Evolutionary conservation across 2,329 filamentous ascomycete genomes (phyloP).

Genomic region (Neocucurbitaria cava): DNA sequence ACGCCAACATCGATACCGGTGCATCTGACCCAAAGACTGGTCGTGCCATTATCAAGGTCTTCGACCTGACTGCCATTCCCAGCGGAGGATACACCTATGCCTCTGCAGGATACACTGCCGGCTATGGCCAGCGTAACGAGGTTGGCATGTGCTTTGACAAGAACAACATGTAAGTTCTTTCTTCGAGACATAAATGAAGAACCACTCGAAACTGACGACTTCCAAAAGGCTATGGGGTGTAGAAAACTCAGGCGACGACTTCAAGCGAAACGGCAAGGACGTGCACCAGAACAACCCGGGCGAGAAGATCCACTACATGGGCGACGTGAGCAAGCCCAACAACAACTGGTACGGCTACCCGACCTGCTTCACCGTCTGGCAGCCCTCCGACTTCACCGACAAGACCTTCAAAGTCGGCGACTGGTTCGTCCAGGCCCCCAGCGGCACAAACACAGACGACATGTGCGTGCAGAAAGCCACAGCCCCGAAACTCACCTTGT

Average conservation of each 20-base stretch:
- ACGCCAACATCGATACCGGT: constrained; percentile 65
- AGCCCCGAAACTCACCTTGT: constrained; percentile 60
- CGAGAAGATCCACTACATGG: constrained; percentile 76
- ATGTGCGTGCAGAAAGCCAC: constrained; percentile 50
- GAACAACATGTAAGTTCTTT: constrained; percentile 57
- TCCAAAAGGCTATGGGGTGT: constrained; percentile 56
- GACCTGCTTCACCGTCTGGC: constrained; percentile 71
- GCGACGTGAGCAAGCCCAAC: constrained; percentile 55
- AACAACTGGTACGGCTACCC: constrained; percentile 73
- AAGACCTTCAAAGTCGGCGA: constrained; percentile 57
- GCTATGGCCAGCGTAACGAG: constrained; percentile 75
- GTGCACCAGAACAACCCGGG: constrained; percentile 72
- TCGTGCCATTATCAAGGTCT: constrained; percentile 70
- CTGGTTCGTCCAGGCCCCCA: constrained; percentile 44
- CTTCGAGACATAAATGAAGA: constrained; percentile 20
- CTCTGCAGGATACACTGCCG: constrained; percentile 57
- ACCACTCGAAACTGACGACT: constrained; percentile 4
- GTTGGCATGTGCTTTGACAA: constrained; percentile 63
- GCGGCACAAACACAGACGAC: constrained; percentile 54
- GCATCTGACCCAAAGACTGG: constrained; percentile 61
- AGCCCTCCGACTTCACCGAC: constrained; percentile 58
- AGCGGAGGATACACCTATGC: constrained; percentile 56
- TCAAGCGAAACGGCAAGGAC: constrained; percentile 65
- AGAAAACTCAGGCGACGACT: constrained; percentile 74
- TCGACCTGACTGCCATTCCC: constrained; percentile 55